Evolutionary conservation across 2,329 filamentous ascomycete genomes (phyloP), one percentile per base, ranked within the genome.

Genomic region (Colletotrichum eremochloae): DNA sequence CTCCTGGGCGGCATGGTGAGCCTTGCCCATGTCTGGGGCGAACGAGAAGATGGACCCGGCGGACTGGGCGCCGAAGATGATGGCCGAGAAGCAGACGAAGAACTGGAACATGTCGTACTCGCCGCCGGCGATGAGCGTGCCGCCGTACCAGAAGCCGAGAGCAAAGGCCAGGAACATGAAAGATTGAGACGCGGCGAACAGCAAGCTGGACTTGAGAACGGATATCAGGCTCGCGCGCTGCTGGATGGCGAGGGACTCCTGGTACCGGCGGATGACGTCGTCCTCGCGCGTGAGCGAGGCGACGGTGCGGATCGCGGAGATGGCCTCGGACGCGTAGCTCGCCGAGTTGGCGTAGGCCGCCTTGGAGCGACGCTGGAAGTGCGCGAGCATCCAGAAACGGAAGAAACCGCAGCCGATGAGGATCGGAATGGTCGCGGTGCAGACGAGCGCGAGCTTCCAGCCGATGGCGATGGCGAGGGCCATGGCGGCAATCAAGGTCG

Each of bases 111-210:
- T 87, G 75, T 83, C 81, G 80, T 96, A 96, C 79, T 97, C 93
- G 60, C 83, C 78, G 68, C 88, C 87, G 31, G 88, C 91, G 65
- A 97, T 92, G 42, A 96, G 85, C 0, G 87, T 93, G 38, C 94
- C 94, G 73, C 95, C 95, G 77, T 96, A 97, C 94, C 94, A 98
- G 85, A 98, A 98, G 2, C 93, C 94, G 5, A 98, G 89, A 0
- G 95, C 95, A 72, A 96, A 92, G 75, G 92, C 94, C 58, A 95
- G 86, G 83, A 97, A 97, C 73, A 94, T 90, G 71, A 97, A 84
- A 0, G 93, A 95, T 82, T 98, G 95, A 0, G 94, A 94, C 1
- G 91, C 88, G 0, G 95, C 94, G 79, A 97, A 98, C 6, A 98
- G 89, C 1, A 87, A 80, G 14, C 93, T 95, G 0, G 94, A 94